A percentile compares a stretch with the other conserved stretches of the same genome.
Evolutionary conservation across 176 grass and related monocot genomes (phyloP).

Genomic region (Bolboschoenus planiculmis): DNA sequence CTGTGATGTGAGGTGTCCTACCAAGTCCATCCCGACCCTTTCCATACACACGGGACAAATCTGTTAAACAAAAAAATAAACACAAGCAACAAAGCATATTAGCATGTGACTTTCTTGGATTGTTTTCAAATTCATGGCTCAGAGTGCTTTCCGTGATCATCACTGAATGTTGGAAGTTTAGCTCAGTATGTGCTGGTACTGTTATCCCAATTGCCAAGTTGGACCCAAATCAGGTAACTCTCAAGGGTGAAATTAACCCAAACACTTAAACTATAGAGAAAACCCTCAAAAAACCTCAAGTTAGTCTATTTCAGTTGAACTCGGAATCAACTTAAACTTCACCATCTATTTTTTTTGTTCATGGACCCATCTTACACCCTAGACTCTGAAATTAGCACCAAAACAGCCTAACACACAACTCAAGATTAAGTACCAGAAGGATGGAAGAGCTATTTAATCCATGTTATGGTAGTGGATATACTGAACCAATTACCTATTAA

Average conservation of each 20-base stretch:
- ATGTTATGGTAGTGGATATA: no score
- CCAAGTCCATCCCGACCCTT: slow-evolving; percentile 51
- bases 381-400: background rate
- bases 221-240: background rate
- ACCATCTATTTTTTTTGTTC: background rate
- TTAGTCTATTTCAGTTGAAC: background rate
- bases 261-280: background rate
- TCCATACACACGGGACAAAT: slow-evolving; percentile 64
- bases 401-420: background rate
- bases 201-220: background rate
- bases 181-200: background rate
- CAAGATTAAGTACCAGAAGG: background rate
- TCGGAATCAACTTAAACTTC: background rate
- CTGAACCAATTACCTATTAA: background rate
- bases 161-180: background rate
- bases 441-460: no score
- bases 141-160: background rate
- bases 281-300: background rate
- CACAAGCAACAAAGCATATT: background rate
- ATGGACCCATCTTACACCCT: background rate
- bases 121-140: background rate
- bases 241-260: background rate
- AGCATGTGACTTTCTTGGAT: background rate
- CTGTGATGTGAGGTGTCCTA: slow-evolving; percentile 55
- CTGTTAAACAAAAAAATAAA: slow-evolving; percentile 31